Evolutionary conservation across 1,284 basidiomycete genomes (phyloP).

Genomic region (Ustilago crameri): DNA sequence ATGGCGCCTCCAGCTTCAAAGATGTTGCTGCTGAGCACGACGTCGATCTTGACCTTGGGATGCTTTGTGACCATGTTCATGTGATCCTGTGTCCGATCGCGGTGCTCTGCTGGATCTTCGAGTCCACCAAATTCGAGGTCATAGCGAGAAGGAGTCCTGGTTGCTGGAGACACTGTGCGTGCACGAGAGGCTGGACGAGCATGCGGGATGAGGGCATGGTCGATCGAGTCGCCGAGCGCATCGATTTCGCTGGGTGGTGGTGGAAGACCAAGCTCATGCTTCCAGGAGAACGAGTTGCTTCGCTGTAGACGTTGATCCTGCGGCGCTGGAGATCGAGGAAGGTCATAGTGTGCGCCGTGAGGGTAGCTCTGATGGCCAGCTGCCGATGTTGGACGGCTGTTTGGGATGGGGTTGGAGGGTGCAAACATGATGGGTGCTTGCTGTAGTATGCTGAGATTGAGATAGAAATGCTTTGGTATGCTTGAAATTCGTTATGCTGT

Average conservation of each 20-base stretch:
- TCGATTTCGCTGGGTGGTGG: constrained; percentile 54
- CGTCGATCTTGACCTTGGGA: constrained; percentile 59
- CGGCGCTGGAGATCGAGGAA: constrained; percentile 18
- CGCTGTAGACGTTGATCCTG: constrained; percentile 9
- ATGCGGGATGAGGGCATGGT: constrained; percentile 27
- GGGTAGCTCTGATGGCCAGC: constrained; percentile 21
- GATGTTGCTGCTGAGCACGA: constrained; percentile 50
- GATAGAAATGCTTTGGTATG: too few relatives aligned
- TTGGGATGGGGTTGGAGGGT: constrained; percentile 29
- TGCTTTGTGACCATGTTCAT: constrained; percentile 63
- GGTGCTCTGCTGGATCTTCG: constrained; percentile 26
- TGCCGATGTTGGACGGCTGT: constrained; percentile 41
- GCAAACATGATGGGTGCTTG: constrained; percentile 39
- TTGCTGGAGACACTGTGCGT: constrained; percentile 26
- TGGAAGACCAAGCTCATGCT: constrained; percentile 50
- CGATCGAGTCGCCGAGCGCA: constrained; percentile 29
- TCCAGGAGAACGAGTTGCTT: constrained; percentile 52
- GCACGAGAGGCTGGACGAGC: constrained; percentile 24
- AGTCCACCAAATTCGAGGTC: constrained; percentile 41
- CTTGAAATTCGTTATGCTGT: background rate
- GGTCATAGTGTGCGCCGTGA: constrained; percentile 27
- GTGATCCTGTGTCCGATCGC: constrained; percentile 41
- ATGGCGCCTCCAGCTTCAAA: constrained; percentile 57
- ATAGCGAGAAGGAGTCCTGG: constrained; percentile 30
- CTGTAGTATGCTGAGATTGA: background rate